phyloP scores from a whole-genome alignment of 1,284 basidiomycete species.

The Ceratobasidium sp. region DNA sequence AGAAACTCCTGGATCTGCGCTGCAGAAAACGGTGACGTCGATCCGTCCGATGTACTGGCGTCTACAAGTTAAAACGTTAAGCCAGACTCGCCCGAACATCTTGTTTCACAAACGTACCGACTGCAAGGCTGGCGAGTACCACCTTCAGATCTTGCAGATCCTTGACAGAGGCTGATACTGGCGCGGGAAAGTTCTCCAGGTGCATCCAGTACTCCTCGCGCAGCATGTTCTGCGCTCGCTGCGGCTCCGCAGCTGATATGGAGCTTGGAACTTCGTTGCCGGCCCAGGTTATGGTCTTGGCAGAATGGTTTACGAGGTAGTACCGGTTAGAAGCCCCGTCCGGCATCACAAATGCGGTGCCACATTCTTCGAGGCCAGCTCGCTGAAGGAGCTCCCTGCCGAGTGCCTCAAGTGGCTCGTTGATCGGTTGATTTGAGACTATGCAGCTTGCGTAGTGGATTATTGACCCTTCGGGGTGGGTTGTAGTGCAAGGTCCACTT shows the following conservation, averaged over 20 bases:
- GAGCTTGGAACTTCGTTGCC: not conserved
- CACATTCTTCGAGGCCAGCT: not conserved
- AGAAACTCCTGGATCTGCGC: slow-evolving; percentile 22
- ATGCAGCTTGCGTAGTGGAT: not conserved
- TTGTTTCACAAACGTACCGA: slow-evolving; percentile 8
- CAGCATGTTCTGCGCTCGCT: slow-evolving; percentile 1
- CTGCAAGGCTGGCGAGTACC: slow-evolving; percentile 16
- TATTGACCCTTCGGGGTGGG: slow-evolving; percentile 11
- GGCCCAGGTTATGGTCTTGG: not conserved
- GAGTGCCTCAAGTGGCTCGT: not conserved
- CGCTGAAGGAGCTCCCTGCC: not conserved
- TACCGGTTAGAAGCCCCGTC: not conserved
- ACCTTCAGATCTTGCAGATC: not conserved
- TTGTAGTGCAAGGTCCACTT: not conserved
- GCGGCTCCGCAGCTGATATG: not conserved
- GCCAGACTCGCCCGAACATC: not conserved
- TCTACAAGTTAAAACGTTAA: not conserved
- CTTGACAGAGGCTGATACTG: not conserved
- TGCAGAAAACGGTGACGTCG: slow-evolving; percentile 14
- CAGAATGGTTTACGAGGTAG: slow-evolving; percentile 9
- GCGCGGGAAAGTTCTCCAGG: slow-evolving; percentile 16
- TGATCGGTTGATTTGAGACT: not conserved
- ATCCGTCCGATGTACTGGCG: slow-evolving; percentile 17
- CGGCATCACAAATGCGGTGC: slow-evolving; percentile 1
- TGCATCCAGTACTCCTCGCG: slow-evolving; percentile 20